Evolutionary conservation across 176 grass and related monocot species (phyloP).

Genomic region (Thalia dealbata): DNA sequence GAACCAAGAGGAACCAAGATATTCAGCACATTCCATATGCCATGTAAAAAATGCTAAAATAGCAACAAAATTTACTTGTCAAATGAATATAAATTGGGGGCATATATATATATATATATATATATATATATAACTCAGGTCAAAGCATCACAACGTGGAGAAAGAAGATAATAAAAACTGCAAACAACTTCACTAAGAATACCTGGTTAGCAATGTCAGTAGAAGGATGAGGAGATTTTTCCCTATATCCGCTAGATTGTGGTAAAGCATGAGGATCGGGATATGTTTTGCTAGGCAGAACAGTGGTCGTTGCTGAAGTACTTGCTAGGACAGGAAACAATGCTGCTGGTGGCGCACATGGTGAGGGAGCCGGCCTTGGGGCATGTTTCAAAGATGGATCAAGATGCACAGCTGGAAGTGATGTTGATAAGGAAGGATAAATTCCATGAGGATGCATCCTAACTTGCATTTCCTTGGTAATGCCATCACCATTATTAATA

Average conservation of each 20-base stretch:
- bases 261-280: constrained; percentile 26
- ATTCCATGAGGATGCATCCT: neutral
- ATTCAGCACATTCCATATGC: neutral
- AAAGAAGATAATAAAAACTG: neutral
- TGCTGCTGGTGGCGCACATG: constrained; percentile 11
- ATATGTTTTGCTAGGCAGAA: constrained; percentile 25
- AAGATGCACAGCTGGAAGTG: constrained; percentile 22
- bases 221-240: neutral
- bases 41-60: neutral
- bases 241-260: constrained; percentile 27
- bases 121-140: neutral
- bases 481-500: neutral
- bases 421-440: constrained; percentile 14
- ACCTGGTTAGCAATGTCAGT: neutral
- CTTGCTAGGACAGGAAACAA: constrained; percentile 57
- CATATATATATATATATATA: no score
- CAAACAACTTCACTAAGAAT: neutral
- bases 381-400: constrained; percentile 18
- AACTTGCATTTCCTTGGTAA: neutral
- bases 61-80: no score
- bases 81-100: no score
- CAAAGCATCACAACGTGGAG: neutral
- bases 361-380: constrained; percentile 20
- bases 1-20: no score
- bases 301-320: constrained; percentile 7